Evolutionary conservation across 768 basidiomycete species (phyloP).

Genomic region (Suillus paluster): DNA sequence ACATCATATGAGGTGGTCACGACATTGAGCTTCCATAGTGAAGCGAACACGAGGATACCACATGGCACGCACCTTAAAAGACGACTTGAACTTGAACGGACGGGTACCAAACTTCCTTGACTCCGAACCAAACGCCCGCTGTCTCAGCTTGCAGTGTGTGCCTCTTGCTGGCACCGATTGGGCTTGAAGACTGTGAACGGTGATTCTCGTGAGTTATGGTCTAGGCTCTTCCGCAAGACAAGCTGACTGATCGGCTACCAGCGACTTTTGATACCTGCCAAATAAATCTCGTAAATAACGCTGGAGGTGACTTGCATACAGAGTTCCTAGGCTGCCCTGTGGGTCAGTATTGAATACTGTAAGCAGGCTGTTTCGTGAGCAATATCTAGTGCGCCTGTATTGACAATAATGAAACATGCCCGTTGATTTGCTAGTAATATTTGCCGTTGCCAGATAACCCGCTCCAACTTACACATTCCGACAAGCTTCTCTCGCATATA

Average conservation of each 20-base stretch:
- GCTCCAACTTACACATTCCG: neutral
- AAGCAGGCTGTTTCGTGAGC: neutral
- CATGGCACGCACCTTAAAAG: neutral
- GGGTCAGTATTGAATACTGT: neutral
- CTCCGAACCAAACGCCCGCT: neutral
- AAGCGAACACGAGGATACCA: neutral
- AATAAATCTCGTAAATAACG: neutral
- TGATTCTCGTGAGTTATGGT: neutral
- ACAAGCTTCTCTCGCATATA: neutral
- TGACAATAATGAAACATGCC: fast-evolving
- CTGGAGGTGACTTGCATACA: neutral
- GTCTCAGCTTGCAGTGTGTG: too few relatives aligned
- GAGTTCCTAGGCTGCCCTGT: neutral
- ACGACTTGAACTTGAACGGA: neutral
- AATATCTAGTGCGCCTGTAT: neutral
- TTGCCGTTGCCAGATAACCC: neutral
- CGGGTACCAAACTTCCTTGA: neutral
- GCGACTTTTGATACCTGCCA: neutral
- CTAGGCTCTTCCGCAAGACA: neutral
- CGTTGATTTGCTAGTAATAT: neutral
- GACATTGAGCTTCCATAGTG: too few relatives aligned
- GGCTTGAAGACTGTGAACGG: neutral
- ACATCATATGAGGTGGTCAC: too few relatives aligned
- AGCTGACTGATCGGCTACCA: neutral
- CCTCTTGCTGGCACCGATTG: neutral